Evolutionary conservation across 352 stramenopile species (phyloP), one percentile per base, ranked within the genome.

Genomic region (Phytophthora podocarpi): DNA sequence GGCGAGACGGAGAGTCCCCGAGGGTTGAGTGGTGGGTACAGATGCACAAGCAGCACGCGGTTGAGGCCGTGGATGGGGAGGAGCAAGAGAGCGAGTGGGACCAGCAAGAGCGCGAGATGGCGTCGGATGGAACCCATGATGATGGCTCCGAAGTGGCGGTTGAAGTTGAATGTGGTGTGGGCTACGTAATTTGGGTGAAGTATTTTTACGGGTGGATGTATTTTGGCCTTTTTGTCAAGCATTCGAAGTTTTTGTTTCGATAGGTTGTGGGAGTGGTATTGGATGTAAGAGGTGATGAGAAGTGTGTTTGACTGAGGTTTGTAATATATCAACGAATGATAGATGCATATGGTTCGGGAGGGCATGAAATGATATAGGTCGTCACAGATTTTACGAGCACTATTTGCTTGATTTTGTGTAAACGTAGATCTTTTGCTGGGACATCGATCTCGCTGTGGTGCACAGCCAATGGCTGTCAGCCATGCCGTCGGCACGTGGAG

Each of bases 41-140:
- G 58, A 24, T 80, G 70, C 27, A 87, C 78, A 37, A 87, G 70
- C 31, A 82, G 43, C 2, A 74, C 56, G 16, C 24, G 42, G 30
- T 23, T 6, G 9, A 50, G 16, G 0, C 20, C 54, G 36, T 10
- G 12, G 7, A 12, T 31, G 18, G 23, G 39, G 27, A 4, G 11
- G 15, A 74, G 37, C 21, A 24, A 46, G 31, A 59, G 51, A 47
- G 51, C 15, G 28, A 72, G 36, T 12, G 32, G 31, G 30, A 45
- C 50, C 24, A 67, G 24, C 31, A 70, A 32, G 36, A 70, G 54
- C 49, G 31, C 42, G 37, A 67, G 60, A 48, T 55, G 48, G 16
- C 42, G 21, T n/a, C 54, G 46, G 34, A 43, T n/a, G 21, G 10
- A 20, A n/a, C 7, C 18, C 62, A 62, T 67, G 28, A 35, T 21